Evolutionary conservation across 805 yeast genomes (phyloP).

Genomic region (Ogataea saltuana): DNA sequence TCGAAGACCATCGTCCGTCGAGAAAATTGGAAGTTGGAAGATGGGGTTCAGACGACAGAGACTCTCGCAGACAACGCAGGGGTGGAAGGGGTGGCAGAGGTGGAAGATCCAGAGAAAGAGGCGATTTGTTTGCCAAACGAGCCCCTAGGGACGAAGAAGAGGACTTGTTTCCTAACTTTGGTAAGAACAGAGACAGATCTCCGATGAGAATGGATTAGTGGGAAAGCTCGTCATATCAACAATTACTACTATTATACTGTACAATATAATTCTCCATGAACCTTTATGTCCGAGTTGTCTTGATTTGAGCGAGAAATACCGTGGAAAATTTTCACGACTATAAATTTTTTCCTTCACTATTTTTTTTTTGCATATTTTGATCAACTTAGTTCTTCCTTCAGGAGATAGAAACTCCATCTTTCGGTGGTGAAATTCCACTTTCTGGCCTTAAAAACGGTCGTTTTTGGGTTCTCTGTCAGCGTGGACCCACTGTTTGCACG

Average conservation of each 20-base stretch:
- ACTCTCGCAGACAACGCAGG: conserved; percentile 13
- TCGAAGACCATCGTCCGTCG: conserved; percentile 8
- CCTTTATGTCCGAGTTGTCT: not conserved
- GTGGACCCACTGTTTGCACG: too few relatives aligned
- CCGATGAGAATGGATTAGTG: conserved; percentile 23
- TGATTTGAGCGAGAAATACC: not conserved
- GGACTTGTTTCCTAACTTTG: conserved; percentile 40
- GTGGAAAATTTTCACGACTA: too few relatives aligned
- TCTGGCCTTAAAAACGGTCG: too few relatives aligned
- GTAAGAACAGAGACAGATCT: conserved; percentile 29
- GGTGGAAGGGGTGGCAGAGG: conserved; percentile 18
- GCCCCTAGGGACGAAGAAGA: conserved; percentile 30
- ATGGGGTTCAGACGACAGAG: conserved; percentile 11
- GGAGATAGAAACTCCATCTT: too few relatives aligned
- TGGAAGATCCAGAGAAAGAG: conserved; percentile 17
- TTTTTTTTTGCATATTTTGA: too few relatives aligned
- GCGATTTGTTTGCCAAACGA: conserved; percentile 9
- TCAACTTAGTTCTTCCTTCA: too few relatives aligned
- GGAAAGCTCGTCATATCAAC: too few relatives aligned
- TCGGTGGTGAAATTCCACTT: too few relatives aligned
- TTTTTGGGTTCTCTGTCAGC: too few relatives aligned
- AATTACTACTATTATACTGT: not conserved
- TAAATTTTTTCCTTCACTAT: too few relatives aligned
- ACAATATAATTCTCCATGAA: not conserved
- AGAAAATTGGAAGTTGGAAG: conserved; percentile 27